These are phyloP conservation scores for Nakazawaea ernobii DNA, from an alignment of 805 yeast genomes.

Conservation along the genomic window DNA sequence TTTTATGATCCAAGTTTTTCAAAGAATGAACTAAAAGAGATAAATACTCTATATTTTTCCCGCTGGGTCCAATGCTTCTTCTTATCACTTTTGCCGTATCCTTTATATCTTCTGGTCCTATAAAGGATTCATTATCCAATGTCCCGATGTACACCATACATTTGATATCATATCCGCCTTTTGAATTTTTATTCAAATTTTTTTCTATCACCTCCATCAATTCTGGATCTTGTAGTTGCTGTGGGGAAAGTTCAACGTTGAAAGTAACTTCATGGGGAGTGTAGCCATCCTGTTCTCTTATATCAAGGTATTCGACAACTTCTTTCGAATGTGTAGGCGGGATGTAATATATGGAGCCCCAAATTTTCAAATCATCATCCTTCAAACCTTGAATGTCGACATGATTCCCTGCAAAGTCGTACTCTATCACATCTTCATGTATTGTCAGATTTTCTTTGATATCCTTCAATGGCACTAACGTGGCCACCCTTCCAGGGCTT, in stretches of 20 bases:
- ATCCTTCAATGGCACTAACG: slow-evolving; percentile 59
- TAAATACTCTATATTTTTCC: slow-evolving; percentile 71
- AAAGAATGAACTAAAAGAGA: slow-evolving; percentile 46
- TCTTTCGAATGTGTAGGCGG: slow-evolving; percentile 54
- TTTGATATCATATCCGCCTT: slow-evolving; percentile 37
- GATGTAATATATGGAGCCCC: slow-evolving; percentile 84
- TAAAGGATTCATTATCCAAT: slow-evolving; percentile 70
- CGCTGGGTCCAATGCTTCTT: slow-evolving; percentile 69
- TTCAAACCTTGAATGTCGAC: slow-evolving; percentile 20
- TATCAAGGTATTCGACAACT: slow-evolving; percentile 67
- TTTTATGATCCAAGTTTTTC: slow-evolving; percentile 27
- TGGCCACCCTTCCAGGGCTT: slow-evolving; percentile 85
- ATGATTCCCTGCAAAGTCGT: slow-evolving; percentile 19
- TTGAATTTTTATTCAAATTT: slow-evolving; percentile 23
- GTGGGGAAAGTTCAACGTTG: slow-evolving; percentile 30
- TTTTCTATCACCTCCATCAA: slow-evolving; percentile 17
- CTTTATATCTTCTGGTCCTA: slow-evolving; percentile 68
- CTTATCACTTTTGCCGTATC: slow-evolving; percentile 59
- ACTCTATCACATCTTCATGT: slow-evolving; percentile 32
- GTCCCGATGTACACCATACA: slow-evolving; percentile 82
- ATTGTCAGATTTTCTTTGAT: slow-evolving; percentile 36
- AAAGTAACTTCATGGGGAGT: slow-evolving; percentile 63
- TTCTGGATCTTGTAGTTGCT: slow-evolving; percentile 17
- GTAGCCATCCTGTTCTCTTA: slow-evolving; percentile 88
- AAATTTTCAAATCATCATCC: slow-evolving; percentile 44